These are phyloP conservation scores for Microbotryomycetes sp. DNA, from an alignment of 1,284 basidiomycete species.

Conservation along the genomic window DNA sequence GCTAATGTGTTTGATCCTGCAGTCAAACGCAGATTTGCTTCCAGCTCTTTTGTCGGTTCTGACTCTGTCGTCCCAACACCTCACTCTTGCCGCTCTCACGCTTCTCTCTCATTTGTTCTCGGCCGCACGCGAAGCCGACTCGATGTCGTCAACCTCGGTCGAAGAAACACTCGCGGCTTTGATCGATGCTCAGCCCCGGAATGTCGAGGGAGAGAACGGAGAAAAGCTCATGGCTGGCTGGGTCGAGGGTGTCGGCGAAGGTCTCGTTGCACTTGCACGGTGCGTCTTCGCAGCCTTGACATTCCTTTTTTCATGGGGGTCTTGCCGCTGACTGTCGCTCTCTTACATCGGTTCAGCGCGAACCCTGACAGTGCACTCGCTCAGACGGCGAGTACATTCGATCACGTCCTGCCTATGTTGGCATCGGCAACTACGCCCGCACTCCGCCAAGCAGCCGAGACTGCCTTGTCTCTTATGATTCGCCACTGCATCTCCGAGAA, in stretches of 20 bases:
- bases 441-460: constrained; percentile 57
- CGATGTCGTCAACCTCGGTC: constrained; percentile 25
- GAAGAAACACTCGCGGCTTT: constrained; percentile 54
- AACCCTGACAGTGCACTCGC: constrained; percentile 12
- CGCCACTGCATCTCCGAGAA: constrained; percentile 61
- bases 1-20: constrained; percentile 7
- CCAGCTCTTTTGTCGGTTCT: constrained; percentile 56
- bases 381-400: constrained; percentile 13
- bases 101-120: constrained; percentile 32
- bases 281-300: constrained; percentile 49
- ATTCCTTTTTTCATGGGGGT: constrained; percentile 46
- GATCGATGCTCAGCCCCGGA: constrained; percentile 62
- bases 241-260: constrained; percentile 62
- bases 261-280: constrained; percentile 54
- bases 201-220: constrained; percentile 44
- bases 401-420: constrained; percentile 16
- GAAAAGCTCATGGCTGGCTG: constrained; percentile 55
- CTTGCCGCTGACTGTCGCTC: neutral
- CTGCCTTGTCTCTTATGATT: constrained; percentile 54
- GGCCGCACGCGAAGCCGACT: constrained; percentile 19
- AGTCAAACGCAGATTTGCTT: constrained; percentile 65
- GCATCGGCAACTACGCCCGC: constrained; percentile 26
- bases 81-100: constrained; percentile 30
- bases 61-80: constrained; percentile 29
- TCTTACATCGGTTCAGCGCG: constrained; percentile 6